A percentile compares a stretch with the other conserved stretches of the same genome.
These are phyloP conservation scores for Wickerhamomyces kurtzmanii DNA, from an alignment of 805 yeast genomes.

Conservation along the genomic window DNA sequence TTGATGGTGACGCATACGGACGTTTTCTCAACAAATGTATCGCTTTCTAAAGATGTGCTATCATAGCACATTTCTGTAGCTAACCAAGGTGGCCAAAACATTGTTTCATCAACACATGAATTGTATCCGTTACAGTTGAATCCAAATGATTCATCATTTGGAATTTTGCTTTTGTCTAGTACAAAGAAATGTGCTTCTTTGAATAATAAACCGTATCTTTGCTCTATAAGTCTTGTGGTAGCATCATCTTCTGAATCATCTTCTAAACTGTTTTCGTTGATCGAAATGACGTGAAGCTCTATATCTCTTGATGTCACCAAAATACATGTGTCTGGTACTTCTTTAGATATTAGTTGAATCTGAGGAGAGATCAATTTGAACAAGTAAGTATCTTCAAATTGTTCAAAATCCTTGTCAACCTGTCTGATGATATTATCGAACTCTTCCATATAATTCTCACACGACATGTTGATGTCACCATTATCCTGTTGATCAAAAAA, in stretches of 20 bases:
- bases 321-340: constrained; percentile 36
- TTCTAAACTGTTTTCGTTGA: constrained; percentile 31
- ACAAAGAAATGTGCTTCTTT: constrained; percentile 48
- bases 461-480: constrained; percentile 6
- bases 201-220: constrained; percentile 44
- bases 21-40: constrained; percentile 39
- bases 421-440: constrained; percentile 38
- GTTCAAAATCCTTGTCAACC: constrained; percentile 28
- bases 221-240: constrained; percentile 35
- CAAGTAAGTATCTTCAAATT: constrained; percentile 38
- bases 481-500: constrained; percentile 3
- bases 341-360: constrained; percentile 40
- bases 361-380: constrained; percentile 53
- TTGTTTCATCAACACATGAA: constrained; percentile 17
- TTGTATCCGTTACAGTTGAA: constrained; percentile 17
- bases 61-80: constrained; percentile 56
- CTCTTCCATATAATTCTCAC: constrained; percentile 24
- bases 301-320: constrained; percentile 48
- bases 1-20: constrained; percentile 39
- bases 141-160: constrained; percentile 20
- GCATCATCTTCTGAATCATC: constrained; percentile 23
- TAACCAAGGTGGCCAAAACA: constrained; percentile 58
- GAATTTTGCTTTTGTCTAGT: constrained; percentile 28
- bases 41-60: constrained; percentile 28
- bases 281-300: constrained; percentile 39